A percentile compares a stretch with the other conserved stretches of the same genome.
These are phyloP conservation scores for Puccinia triticina DNA, from an alignment of 1,284 basidiomycete species.

Conservation along the genomic window DNA sequence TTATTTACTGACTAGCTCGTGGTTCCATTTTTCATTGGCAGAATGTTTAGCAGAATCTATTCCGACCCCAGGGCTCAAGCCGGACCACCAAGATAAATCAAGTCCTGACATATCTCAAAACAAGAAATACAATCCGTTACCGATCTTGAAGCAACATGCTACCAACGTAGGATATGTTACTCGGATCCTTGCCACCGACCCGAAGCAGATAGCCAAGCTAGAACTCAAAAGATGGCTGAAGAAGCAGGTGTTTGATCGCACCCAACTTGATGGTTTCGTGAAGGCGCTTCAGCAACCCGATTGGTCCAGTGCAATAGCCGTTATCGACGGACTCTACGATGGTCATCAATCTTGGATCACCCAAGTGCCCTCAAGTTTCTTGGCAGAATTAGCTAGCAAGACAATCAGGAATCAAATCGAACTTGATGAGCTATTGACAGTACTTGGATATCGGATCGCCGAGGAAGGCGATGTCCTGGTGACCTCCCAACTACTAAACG, in stretches of 20 bases:
- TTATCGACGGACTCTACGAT: conserved; percentile 26
- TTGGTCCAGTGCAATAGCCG: conserved; percentile 5
- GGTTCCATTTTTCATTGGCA: neutral
- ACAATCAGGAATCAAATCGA: conserved; percentile 12
- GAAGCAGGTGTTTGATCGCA: conserved; percentile 21
- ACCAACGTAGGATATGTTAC: conserved; percentile 47
- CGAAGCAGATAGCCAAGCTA: conserved; percentile 37
- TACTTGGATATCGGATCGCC: conserved; percentile 48
- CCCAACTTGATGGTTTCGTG: conserved; percentile 24
- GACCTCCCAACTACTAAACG: conserved; percentile 38
- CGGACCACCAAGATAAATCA: neutral
- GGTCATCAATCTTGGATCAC: neutral
- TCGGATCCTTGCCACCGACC: conserved; percentile 32
- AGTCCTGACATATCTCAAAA: neutral
- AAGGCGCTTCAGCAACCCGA: conserved; percentile 33
- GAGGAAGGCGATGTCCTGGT: conserved; percentile 30
- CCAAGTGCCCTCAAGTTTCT: conserved; percentile 40
- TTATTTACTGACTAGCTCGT: no score
- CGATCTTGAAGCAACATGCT: conserved; percentile 34
- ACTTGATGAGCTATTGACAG: conserved; percentile 22
- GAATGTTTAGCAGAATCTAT: neutral
- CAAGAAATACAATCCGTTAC: conserved; percentile 31
- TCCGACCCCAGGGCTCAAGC: neutral
- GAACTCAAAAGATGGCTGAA: conserved; percentile 50
- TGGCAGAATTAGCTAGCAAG: conserved; percentile 42